Base-by-base conservation (phyloP, 1,139 yeast genomes). In the Yamadazyma diddensiae region DNA sequence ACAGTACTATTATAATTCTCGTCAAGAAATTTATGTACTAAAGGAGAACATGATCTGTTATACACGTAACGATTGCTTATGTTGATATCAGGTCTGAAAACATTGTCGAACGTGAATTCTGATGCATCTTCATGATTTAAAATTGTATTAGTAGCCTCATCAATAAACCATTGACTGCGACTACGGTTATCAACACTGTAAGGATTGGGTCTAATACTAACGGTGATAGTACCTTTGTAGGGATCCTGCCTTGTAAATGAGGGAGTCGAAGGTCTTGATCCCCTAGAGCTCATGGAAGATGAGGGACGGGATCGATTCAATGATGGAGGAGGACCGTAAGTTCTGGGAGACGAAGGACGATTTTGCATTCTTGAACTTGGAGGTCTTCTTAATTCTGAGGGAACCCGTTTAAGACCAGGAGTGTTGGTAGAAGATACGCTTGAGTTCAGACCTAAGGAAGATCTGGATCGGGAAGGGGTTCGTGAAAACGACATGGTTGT, bases 1-100 rank as follows among this genome's bases (percentile, higher is more conserved):
- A 90, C 80, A 0, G 96, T 90, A 7, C 92, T 94, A 51, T 88
- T 87, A 54, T 65, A 88, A 0, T 96, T 96, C 21, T 81, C 80
- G 26, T 59, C 43, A 43, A 87, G 63, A 36, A 86, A 80, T 40
- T 80, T 76, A 16, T 69, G 60, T 2, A 90, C 79, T 26, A 87
- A 64, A 2, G 76, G 77, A 19, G 71, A 62, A 26, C 88, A 90
- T 2, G 82, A 65, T 13, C 59, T 59, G 19, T 64, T 62, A 52
- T 84, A 90, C 2, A 90, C 85, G 18, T 73, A 72, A 5, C 55
- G 46, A 52, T 88, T 88, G 13, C 61, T 46, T 12, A 73, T 46
- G 10, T 62, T 52, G 0, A 51, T 34, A 18, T 65, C 64, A 0
- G 79, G 70, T 3, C 69, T 64, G 55, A 82, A 88, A 2, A 90